phyloP scores from a whole-genome alignment of 1,284 basidiomycete genomes.

The Puccinia polysora region DNA sequence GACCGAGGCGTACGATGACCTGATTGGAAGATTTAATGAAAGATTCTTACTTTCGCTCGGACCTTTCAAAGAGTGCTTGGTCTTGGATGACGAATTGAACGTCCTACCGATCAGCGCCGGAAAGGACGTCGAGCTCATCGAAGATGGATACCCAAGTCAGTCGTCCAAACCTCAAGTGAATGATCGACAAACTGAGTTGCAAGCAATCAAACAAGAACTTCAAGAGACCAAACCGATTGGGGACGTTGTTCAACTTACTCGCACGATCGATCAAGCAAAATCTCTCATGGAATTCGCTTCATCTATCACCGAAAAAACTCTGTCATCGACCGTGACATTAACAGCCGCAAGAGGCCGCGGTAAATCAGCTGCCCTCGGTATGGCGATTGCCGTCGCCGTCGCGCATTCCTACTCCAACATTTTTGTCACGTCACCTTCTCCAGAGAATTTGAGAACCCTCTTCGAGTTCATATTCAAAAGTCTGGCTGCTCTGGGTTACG shows the following conservation, averaged over 20 bases:
- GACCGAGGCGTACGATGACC: slow-evolving; percentile 64
- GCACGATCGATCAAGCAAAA: slow-evolving; percentile 78
- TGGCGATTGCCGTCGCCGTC: slow-evolving; percentile 87
- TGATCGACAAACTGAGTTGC: slow-evolving; percentile 62
- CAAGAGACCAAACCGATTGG: slow-evolving; percentile 81
- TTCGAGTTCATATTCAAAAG: slow-evolving; percentile 99
- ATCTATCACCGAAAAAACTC: slow-evolving; percentile 82
- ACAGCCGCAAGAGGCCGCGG: slow-evolving; percentile 93
- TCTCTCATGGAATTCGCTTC: slow-evolving; percentile 88
- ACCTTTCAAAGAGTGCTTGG: slow-evolving; percentile 80
- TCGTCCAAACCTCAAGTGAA: slow-evolving; percentile 58
- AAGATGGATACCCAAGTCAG: slow-evolving; percentile 48
- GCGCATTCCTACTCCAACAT: slow-evolving; percentile 96
- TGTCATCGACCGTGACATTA: slow-evolving; percentile 89
- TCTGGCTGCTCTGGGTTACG: slow-evolving; percentile 87
- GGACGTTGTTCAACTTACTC: slow-evolving; percentile 82
- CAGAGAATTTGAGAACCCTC: slow-evolving; percentile 95
- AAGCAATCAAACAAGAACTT: slow-evolving; percentile 73
- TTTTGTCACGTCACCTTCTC: slow-evolving; percentile 94
- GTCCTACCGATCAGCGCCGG: slow-evolving; percentile 93
- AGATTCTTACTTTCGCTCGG: slow-evolving; percentile 92
- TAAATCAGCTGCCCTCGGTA: slow-evolving; percentile 90
- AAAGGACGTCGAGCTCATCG: slow-evolving; percentile 77
- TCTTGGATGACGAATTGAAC: slow-evolving; percentile 96
- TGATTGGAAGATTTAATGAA: slow-evolving; percentile 95